phyloP scores from a whole-genome alignment of 2,329 filamentous ascomycete species.

The Ampelomyces quisqualis region DNA sequence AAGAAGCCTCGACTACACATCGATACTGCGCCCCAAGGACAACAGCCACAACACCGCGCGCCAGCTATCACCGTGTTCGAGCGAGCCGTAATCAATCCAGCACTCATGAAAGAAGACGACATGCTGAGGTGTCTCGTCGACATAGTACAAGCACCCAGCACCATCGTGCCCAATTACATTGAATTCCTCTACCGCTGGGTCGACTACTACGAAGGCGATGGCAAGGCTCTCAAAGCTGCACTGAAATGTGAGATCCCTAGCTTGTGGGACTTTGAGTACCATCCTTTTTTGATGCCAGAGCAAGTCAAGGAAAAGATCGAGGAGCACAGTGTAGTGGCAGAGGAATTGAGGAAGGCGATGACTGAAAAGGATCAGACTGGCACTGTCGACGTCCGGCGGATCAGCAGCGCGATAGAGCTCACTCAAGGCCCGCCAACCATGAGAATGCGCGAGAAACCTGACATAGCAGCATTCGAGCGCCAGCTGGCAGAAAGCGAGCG shows the following conservation, averaged over 20 bases:
- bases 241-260: slow-evolving; percentile 37
- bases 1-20: slow-evolving; percentile 29
- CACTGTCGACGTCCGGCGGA: slow-evolving; percentile 1
- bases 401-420: slow-evolving; percentile 10
- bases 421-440: slow-evolving; percentile 20
- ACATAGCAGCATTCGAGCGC: slow-evolving; percentile 25
- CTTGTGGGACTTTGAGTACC: slow-evolving; percentile 39
- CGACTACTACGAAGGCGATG: slow-evolving; percentile 37
- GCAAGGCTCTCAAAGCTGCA: slow-evolving; percentile 36
- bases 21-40: not conserved
- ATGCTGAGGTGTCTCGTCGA: slow-evolving; percentile 35
- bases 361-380: not conserved
- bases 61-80: slow-evolving; percentile 18
- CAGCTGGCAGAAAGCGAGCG: slow-evolving; percentile 31
- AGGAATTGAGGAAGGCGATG: not conserved
- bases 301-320: slow-evolving; percentile 8
- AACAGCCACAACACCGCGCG: slow-evolving; percentile 6
- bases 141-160: slow-evolving; percentile 31
- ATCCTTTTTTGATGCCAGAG: slow-evolving; percentile 24
- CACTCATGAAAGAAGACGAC: slow-evolving; percentile 30
- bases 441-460: slow-evolving; percentile 27
- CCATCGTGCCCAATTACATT: slow-evolving; percentile 37
- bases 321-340: not conserved
- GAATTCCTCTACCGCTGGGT: slow-evolving; percentile 40
- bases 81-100: slow-evolving; percentile 21